These are phyloP conservation scores for Dictyostelium citrinum DNA, from an alignment of 78 protist genomes.

Conservation along the genomic window DNA sequence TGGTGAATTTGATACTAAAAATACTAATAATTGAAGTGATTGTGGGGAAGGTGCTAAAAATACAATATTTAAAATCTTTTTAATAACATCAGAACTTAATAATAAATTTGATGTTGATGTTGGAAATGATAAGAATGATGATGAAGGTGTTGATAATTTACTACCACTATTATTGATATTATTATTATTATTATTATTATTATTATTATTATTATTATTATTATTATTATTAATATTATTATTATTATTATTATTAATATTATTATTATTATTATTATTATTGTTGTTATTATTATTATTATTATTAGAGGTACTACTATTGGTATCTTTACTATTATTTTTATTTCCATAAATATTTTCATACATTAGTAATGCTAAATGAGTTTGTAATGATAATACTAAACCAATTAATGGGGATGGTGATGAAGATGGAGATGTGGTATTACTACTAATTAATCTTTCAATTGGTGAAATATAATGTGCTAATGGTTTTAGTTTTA, in stretches of 20 bases:
- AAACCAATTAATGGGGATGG: not conserved
- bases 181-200: not conserved
- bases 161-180: not conserved
- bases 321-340: not conserved
- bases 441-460: not conserved
- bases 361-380: not conserved
- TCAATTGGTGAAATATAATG: constrained; percentile 11
- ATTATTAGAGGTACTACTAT: too few species aligned
- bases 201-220: too few species aligned
- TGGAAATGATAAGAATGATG: not conserved
- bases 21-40: constrained; percentile 11
- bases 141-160: not conserved
- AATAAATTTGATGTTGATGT: not conserved
- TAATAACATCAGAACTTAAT: not conserved
- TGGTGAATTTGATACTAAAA: constrained; percentile 18
- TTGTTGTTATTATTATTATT: not conserved
- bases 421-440: not conserved
- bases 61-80: constrained; percentile 26
- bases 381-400: not conserved
- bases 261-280: not conserved
- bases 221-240: not conserved
- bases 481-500: constrained; percentile 30
- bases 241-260: not conserved
- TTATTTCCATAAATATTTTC: not conserved
- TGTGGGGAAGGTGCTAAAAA: constrained; percentile 19